A percentile compares a stretch with the other conserved stretches of the same genome.
Evolutionary conservation across 75 land plant genomes (phyloP).

Genomic region (Pseudotsuga menziesii): DNA sequence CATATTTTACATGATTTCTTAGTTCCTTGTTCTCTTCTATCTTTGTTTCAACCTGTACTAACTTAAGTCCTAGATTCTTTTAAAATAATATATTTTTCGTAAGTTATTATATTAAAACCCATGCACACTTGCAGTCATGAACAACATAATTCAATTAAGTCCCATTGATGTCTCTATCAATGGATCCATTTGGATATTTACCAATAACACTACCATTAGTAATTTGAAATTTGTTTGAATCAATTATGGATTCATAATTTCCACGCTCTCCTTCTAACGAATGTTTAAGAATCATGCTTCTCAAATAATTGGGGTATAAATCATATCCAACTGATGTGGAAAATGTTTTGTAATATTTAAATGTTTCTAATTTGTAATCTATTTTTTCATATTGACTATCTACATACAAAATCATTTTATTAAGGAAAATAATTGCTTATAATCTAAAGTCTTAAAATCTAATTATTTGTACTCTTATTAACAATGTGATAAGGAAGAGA

Average conservation of each 20-base stretch:
- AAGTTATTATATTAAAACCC: slow-evolving; percentile 56
- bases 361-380: background rate
- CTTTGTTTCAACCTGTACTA: slow-evolving; percentile 56
- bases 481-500: background rate
- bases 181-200: background rate
- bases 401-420: background rate
- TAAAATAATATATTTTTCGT: slow-evolving; percentile 74
- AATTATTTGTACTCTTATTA: background rate
- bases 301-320: background rate
- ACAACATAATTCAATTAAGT: background rate
- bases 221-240: background rate
- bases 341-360: background rate
- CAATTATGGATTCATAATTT: background rate
- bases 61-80: slow-evolving; percentile 39
- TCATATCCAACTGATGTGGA: background rate
- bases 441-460: background rate
- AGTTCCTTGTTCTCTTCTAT: slow-evolving; percentile 61
- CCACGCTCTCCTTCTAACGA: background rate
- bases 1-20: slow-evolving; percentile 46
- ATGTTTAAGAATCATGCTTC: slow-evolving; percentile 1
- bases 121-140: slow-evolving; percentile 17
- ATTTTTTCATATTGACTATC: background rate
- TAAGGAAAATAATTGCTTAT: background rate
- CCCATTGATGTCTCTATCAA: background rate
- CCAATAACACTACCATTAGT: background rate